A percentile compares a stretch with the other conserved stretches of the same genome.
phyloP scores from a whole-genome alignment of 2,329 filamentous ascomycete genomes.

The Claviceps sp. region DNA sequence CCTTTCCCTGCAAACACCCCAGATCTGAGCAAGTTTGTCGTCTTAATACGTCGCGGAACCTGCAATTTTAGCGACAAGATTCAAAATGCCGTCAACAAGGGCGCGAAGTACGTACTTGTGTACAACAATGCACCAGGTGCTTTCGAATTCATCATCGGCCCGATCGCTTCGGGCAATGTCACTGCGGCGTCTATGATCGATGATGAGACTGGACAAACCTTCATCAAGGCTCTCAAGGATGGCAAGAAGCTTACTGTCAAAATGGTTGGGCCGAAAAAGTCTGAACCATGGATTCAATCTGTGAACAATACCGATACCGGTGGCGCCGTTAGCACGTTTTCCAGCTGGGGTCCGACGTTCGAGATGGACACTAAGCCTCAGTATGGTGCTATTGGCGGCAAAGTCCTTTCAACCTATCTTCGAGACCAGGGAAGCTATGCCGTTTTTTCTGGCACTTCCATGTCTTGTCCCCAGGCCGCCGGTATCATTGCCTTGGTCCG shows the following conservation, averaged over 20 bases:
- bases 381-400: conserved; percentile 40
- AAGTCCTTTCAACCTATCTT: conserved; percentile 45
- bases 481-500: conserved; percentile 41
- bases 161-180: conserved; percentile 13
- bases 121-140: conserved; percentile 39
- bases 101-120: conserved; percentile 47
- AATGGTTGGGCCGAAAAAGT: conserved; percentile 24
- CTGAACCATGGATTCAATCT: conserved; percentile 13
- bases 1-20: conserved; percentile 39
- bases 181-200: conserved; percentile 28
- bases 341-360: conserved; percentile 48
- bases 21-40: conserved; percentile 42
- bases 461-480: conserved; percentile 44
- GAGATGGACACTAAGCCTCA: conserved; percentile 45
- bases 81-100: conserved; percentile 35
- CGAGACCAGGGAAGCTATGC: conserved; percentile 31
- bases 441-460: conserved; percentile 43
- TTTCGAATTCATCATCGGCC: conserved; percentile 18
- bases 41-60: conserved; percentile 44
- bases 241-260: conserved; percentile 30
- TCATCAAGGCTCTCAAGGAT: conserved; percentile 28
- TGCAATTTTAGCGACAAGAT: conserved; percentile 44
- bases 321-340: conserved; percentile 38
- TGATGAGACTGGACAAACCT: conserved; percentile 26
- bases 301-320: conserved; percentile 23